These are phyloP conservation scores for Zoysia pacifica DNA, from an alignment of 176 grass and related monocot species.

Conservation along the genomic window DNA sequence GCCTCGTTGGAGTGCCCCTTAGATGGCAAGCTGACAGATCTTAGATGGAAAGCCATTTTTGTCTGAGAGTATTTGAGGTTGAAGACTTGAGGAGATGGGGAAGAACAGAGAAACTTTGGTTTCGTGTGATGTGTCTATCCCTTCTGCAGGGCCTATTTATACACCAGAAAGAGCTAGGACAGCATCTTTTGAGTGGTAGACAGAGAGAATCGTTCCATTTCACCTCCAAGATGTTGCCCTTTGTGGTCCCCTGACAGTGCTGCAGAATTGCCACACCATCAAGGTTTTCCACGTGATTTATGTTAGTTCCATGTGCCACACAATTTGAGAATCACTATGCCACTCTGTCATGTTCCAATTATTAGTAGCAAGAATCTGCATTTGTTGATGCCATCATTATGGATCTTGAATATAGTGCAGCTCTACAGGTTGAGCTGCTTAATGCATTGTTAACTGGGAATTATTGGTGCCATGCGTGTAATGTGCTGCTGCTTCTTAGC, in stretches of 20 bases:
- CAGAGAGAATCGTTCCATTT: slow-evolving; percentile 36
- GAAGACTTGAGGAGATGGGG: background rate
- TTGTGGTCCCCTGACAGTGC: slow-evolving; percentile 2
- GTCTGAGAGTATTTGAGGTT: background rate
- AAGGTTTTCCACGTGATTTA: slow-evolving; percentile 36
- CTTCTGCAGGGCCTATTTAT: slow-evolving; percentile 37
- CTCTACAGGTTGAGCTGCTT: slow-evolving; percentile 5
- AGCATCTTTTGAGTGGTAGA: slow-evolving; percentile 26
- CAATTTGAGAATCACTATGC: slow-evolving; percentile 5
- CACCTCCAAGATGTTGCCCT: slow-evolving; percentile 34
- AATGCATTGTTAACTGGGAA: slow-evolving; percentile 8
- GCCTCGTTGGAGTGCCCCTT: slow-evolving; percentile 28
- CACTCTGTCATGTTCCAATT: slow-evolving; percentile 39
- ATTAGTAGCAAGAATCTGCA: slow-evolving; percentile 42
- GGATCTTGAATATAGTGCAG: slow-evolving; percentile 20
- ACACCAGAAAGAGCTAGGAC: slow-evolving; percentile 24
- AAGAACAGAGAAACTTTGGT: slow-evolving; percentile 7
- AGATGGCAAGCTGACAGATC: slow-evolving; percentile 52
- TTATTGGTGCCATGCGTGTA: slow-evolving; percentile 29
- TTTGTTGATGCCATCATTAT: background rate
- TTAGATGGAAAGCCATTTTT: slow-evolving; percentile 48
- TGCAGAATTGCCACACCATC: slow-evolving; percentile 13
- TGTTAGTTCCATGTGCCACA: slow-evolving; percentile 6
- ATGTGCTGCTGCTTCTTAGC: slow-evolving; percentile 1
- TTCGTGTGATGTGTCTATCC: slow-evolving; percentile 33